Percentiles rank a stretch among this genome's conserved stretches.
Conservation (phyloP, 2,329 filamentous ascomycete genomes). For the Chaetomiaceae sp. region DNA sequence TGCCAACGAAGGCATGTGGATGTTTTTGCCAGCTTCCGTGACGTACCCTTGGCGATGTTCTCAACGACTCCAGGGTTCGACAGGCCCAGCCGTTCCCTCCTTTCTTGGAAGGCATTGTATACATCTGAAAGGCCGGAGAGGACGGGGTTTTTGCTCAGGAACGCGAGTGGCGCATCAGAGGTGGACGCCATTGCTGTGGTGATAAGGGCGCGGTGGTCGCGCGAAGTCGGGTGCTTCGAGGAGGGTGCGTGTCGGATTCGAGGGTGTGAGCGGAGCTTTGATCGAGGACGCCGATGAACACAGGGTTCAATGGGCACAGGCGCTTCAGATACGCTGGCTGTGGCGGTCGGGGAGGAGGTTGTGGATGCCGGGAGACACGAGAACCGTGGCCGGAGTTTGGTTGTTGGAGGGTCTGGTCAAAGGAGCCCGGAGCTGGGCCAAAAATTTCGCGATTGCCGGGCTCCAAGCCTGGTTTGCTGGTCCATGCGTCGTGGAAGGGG, state of each 20-base stretch:
- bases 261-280: neutral
- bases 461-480: slow-evolving; percentile 14
- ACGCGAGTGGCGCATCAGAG: slow-evolving; percentile 51
- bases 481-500: slow-evolving; percentile 16
- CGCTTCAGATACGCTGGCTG: neutral
- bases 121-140: slow-evolving; percentile 66
- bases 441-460: slow-evolving; percentile 26
- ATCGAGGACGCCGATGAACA: neutral
- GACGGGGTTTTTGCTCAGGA: slow-evolving; percentile 71
- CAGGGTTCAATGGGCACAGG: neutral
- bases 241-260: neutral
- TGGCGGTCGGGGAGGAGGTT: slow-evolving; percentile 7
- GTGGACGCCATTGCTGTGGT: slow-evolving; percentile 44
- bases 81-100: slow-evolving; percentile 81
- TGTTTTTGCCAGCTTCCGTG: neutral
- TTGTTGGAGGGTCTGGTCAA: slow-evolving; percentile 14
- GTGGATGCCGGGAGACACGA: slow-evolving; percentile 10
- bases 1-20: too few relatives aligned
- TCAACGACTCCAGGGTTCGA: slow-evolving; percentile 91
- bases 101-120: slow-evolving; percentile 75
- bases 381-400: slow-evolving; percentile 12
- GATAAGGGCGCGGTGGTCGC: slow-evolving; percentile 1
- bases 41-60: slow-evolving; percentile 57
- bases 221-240: neutral
- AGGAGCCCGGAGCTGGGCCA: slow-evolving; percentile 25